phyloP scores from a whole-genome alignment of 345 rosid species.

The Gossypium mustelinum region DNA sequence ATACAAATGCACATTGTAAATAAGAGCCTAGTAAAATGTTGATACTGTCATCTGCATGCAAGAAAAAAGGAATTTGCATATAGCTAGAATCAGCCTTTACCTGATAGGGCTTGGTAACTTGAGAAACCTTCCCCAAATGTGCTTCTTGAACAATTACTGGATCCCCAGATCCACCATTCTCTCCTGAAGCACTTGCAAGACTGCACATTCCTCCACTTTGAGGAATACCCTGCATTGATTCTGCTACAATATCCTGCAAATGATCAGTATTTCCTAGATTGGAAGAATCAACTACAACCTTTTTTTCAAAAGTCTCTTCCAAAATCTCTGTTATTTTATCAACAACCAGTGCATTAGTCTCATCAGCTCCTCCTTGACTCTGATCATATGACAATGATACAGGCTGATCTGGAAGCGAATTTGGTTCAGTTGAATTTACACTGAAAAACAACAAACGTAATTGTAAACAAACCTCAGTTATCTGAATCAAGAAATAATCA shows the following conservation, averaged over 20 bases:
- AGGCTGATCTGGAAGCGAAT: conserved; percentile 35
- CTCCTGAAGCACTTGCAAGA: too few relatives aligned
- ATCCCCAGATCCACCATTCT: too few relatives aligned
- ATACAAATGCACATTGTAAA: background rate
- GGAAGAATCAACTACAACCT: too few relatives aligned
- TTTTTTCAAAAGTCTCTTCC: too few relatives aligned
- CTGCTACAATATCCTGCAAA: too few relatives aligned
- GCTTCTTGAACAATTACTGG: too few relatives aligned
- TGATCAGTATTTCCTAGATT: too few relatives aligned
- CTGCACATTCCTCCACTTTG: too few relatives aligned
- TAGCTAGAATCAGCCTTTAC: conserved; percentile 12
- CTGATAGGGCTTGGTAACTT: conserved; percentile 16
- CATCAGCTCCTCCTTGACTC: conserved; percentile 30
- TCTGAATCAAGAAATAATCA: background rate
- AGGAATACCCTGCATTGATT: too few relatives aligned
- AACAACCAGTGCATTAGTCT: conserved; percentile 28
- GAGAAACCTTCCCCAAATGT: too few relatives aligned
- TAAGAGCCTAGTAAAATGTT: background rate
- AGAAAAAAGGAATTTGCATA: background rate
- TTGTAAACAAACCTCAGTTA: background rate
- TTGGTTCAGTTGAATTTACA: conserved; percentile 28
- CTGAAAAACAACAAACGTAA: conserved; percentile 25
- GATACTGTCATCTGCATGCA: background rate
- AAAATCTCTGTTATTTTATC: conserved; percentile 16
- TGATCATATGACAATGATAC: conserved; percentile 30